Conservation (phyloP, 257 asterid species). For the Voacanga thouarsii region DNA sequence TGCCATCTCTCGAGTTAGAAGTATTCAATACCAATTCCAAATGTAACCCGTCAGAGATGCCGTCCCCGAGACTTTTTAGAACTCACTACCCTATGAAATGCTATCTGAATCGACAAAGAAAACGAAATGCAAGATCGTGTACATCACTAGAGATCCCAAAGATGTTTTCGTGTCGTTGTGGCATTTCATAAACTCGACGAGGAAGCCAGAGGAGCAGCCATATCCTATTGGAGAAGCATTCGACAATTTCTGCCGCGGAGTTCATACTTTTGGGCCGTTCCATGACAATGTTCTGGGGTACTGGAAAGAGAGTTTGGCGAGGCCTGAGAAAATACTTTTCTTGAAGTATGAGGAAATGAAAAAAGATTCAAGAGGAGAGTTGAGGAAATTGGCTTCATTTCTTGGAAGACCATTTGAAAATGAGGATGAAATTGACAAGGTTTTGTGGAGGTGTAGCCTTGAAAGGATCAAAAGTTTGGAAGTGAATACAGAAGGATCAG, state of each 20-base stretch:
- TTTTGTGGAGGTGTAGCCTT: slow-evolving; percentile 30
- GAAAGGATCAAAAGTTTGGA: slow-evolving; percentile 38
- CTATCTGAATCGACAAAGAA: slow-evolving; percentile 28
- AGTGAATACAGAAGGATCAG: slow-evolving; percentile 32
- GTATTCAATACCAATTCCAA: background rate
- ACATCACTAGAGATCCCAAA: slow-evolving; percentile 38
- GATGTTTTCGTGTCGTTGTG: slow-evolving; percentile 39
- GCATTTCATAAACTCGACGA: slow-evolving; percentile 27
- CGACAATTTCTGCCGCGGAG: slow-evolving; percentile 29
- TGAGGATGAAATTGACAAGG: slow-evolving; percentile 26
- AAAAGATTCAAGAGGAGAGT: slow-evolving; percentile 22
- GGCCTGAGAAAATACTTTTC: slow-evolving; percentile 35
- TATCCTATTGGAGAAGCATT: slow-evolving; percentile 22
- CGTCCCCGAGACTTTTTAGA: slow-evolving; percentile 24
- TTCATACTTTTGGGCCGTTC: slow-evolving; percentile 28
- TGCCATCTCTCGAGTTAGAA: slow-evolving; percentile 4
- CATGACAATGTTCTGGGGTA: slow-evolving; percentile 29
- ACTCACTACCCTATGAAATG: slow-evolving; percentile 32
- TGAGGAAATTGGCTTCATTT: slow-evolving; percentile 32
- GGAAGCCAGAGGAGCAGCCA: slow-evolving; percentile 1
- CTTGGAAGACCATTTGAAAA: slow-evolving; percentile 27
- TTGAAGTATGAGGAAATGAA: slow-evolving; percentile 37
- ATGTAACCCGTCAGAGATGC: background rate
- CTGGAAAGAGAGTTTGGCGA: slow-evolving; percentile 28
- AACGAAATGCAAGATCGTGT: slow-evolving; percentile 31